A percentile compares a stretch with the other conserved stretches of the same genome.
These are phyloP conservation scores for Pseudonitzschia multiseries DNA, from an alignment of 108 stramenopile species.

Conservation along the genomic window DNA sequence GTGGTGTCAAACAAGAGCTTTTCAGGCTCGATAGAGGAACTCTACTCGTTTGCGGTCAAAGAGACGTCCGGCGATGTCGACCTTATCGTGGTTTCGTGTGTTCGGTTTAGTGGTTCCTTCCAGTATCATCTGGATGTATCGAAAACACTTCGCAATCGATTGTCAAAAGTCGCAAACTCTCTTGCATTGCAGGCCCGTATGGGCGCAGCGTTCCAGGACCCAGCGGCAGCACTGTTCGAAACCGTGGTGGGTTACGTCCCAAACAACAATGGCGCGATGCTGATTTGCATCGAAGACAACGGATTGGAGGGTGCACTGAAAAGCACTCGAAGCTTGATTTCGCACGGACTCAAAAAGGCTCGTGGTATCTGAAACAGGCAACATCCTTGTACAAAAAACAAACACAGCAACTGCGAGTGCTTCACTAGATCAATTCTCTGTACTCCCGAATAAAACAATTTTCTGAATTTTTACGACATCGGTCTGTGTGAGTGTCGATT, in stretches of 20 bases:
- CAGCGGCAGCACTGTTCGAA: constrained; percentile 64
- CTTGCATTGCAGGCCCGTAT: constrained; percentile 59
- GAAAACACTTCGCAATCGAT: constrained; percentile 25
- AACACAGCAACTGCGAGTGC: too few species aligned
- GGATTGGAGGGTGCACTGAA: constrained; percentile 58
- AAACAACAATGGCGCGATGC: constrained; percentile 41
- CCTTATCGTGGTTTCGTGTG: constrained; percentile 41
- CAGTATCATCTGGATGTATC: constrained; percentile 44
- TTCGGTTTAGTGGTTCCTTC: constrained; percentile 30
- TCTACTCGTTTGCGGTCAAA: constrained; percentile 22
- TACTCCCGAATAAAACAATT: too few species aligned
- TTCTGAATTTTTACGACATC: too few species aligned
- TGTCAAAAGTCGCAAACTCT: constrained; percentile 51
- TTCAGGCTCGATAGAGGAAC: constrained; percentile 22
- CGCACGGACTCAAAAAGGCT: constrained; percentile 38
- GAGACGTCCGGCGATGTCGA: constrained; percentile 29
- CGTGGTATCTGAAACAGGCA: background rate
- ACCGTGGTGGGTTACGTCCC: constrained; percentile 59
- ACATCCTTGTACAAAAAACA: too few species aligned
- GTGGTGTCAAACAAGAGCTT: constrained; percentile 28
- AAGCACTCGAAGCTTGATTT: constrained; percentile 49
- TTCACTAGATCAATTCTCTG: too few species aligned
- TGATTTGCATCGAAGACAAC: constrained; percentile 50
- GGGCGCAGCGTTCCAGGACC: constrained; percentile 54
- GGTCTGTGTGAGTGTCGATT: too few species aligned